These are phyloP conservation scores for Cutaneotrichosporon spelunceum DNA, from an alignment of 1,284 basidiomycete species.

Conservation along the genomic window DNA sequence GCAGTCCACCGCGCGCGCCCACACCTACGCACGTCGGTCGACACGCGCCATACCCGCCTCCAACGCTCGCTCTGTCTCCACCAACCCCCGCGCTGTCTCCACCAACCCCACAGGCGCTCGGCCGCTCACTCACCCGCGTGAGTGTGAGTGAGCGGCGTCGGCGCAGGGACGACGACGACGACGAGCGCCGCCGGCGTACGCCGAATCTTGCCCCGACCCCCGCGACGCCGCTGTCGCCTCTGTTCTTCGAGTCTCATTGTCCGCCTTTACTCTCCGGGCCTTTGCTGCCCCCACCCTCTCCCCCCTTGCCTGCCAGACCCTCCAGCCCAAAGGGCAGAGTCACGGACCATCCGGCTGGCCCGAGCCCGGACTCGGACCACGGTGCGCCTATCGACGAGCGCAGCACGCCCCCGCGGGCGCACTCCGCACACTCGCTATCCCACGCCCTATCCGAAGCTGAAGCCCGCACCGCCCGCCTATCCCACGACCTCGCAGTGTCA, in stretches of 20 bases:
- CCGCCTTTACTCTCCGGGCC: background rate
- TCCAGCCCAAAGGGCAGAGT: background rate
- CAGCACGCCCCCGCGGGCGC: too few species aligned
- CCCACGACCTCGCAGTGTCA: background rate
- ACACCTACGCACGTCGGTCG: background rate
- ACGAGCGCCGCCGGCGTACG: background rate
- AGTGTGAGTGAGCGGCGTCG: background rate
- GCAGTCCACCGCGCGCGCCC: background rate
- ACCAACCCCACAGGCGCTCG: background rate
- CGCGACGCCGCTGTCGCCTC: background rate
- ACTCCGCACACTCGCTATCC: too few species aligned
- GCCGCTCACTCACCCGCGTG: background rate
- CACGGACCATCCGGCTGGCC: too few species aligned
- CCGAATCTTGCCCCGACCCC: background rate
- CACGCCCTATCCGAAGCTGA: too few species aligned
- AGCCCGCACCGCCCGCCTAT: background rate
- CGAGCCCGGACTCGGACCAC: too few species aligned
- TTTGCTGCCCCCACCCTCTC: background rate
- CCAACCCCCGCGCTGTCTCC: background rate
- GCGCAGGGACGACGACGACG: background rate
- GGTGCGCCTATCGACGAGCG: too few species aligned
- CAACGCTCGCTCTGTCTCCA: background rate
- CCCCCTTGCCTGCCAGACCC: background rate
- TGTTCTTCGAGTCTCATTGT: background rate
- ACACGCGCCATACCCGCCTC: background rate